Conservation (phyloP, 1,139 yeast genomes). For the Debaryomyces coudertii region DNA sequence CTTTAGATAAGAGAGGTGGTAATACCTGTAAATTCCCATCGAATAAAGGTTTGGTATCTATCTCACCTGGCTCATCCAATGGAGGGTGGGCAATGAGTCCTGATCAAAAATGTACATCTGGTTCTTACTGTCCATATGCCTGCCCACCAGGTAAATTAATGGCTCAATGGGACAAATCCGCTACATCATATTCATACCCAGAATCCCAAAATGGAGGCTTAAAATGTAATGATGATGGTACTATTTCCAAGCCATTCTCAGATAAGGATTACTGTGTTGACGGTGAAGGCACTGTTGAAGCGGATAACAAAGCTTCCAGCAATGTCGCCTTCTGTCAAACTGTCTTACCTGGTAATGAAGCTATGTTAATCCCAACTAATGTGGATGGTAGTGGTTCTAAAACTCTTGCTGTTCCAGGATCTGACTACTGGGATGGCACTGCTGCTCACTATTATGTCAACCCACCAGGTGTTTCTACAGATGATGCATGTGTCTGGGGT, state of each 20-base stretch:
- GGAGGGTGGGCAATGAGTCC: constrained; percentile 91
- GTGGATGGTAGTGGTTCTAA: constrained; percentile 50
- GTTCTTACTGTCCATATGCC: constrained; percentile 85
- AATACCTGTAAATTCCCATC: constrained; percentile 66
- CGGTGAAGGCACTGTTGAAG: constrained; percentile 74
- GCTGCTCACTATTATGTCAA: constrained; percentile 89
- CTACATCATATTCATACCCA: constrained; percentile 65
- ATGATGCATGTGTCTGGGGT: constrained; percentile 89
- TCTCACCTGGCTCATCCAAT: constrained; percentile 58
- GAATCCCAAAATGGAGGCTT: constrained; percentile 81
- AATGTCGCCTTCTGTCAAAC: constrained; percentile 89
- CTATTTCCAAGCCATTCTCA: constrained; percentile 62
- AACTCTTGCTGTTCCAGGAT: constrained; percentile 80
- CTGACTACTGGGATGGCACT: constrained; percentile 71
- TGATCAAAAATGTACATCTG: constrained; percentile 72
- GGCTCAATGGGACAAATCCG: constrained; percentile 75
- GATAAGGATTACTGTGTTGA: constrained; percentile 67
- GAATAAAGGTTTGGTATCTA: constrained; percentile 65
- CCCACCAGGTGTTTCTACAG: constrained; percentile 78
- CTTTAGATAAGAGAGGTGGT: constrained; percentile 30
- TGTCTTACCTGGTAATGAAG: constrained; percentile 90
- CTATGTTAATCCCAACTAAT: constrained; percentile 85
- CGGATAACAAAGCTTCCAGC: constrained; percentile 53
- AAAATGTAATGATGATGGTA: constrained; percentile 72
- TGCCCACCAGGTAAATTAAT: constrained; percentile 82